Evolutionary conservation across 2,329 filamentous ascomycete species (phyloP).

Genomic region (Xylariomycetidae sp.): DNA sequence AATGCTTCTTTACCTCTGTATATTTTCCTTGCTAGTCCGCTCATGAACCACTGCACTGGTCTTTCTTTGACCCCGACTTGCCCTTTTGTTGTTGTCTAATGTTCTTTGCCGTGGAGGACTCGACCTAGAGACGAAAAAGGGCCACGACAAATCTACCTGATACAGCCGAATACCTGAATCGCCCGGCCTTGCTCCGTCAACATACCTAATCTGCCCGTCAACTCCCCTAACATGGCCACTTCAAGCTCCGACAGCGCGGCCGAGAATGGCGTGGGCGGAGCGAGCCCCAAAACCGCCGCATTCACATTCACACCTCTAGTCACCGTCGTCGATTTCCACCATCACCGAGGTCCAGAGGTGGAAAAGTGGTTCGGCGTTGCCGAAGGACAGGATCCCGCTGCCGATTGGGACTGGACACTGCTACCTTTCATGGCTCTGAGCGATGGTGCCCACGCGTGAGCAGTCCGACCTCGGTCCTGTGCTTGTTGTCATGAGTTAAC

Average conservation of each 20-base stretch:
- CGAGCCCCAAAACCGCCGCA: no score
- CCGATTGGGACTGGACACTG: slow-evolving; percentile 83
- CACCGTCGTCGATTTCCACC: slow-evolving; percentile 78
- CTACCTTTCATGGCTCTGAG: slow-evolving; percentile 96
- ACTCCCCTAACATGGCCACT: slow-evolving; percentile 13
- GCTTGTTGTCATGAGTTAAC: no score
- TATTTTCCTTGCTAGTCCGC: no score
- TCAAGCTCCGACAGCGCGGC: slow-evolving; percentile 6
- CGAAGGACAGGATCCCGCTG: slow-evolving; percentile 72
- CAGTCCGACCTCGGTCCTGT: no score
- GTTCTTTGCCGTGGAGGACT: neutral
- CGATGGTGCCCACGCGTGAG: slow-evolving; percentile 90
- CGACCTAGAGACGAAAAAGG: neutral
- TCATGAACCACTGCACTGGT: no score
- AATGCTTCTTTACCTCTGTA: no score
- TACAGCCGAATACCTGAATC: neutral
- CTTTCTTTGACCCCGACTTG: neutral
- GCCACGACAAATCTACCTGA: neutral
- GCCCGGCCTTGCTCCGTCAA: neutral
- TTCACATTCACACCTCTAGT: slow-evolving; percentile 71
- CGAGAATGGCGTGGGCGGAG: slow-evolving; percentile 8
- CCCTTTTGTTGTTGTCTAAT: neutral
- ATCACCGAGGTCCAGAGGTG: slow-evolving; percentile 85
- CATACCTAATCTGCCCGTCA: neutral
- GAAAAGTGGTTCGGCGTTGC: slow-evolving; percentile 82